phyloP scores from a whole-genome alignment of 2,329 filamentous ascomycete species.

The Juglanconis oblonga region DNA sequence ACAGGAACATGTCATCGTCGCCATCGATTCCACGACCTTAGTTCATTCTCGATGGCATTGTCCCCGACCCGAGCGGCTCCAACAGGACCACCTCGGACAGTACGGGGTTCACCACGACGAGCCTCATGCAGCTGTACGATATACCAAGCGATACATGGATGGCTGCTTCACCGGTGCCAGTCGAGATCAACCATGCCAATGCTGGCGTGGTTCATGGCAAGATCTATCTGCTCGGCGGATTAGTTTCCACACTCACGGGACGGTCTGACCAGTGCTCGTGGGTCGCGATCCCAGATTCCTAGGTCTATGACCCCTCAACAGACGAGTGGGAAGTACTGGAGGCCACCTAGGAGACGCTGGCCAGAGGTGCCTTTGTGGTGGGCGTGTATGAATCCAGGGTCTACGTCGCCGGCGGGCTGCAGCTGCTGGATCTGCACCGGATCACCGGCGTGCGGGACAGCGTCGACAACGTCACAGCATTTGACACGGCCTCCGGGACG shows the following conservation, averaged over 20 bases:
- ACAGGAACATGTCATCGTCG: conserved; percentile 27
- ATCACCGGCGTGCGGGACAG: conserved; percentile 22
- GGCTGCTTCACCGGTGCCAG: conserved; percentile 25
- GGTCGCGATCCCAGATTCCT: conserved; percentile 25
- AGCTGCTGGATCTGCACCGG: conserved; percentile 19
- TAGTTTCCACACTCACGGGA: conserved; percentile 16
- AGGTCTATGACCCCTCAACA: conserved; percentile 28
- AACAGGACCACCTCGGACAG: conserved; percentile 7
- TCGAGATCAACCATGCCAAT: conserved; percentile 35
- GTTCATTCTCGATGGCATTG: conserved; percentile 28
- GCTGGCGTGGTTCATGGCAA: conserved; percentile 32
- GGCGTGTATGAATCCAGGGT: conserved; percentile 29
- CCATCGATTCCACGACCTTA: conserved; percentile 22
- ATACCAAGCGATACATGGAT: conserved; percentile 29
- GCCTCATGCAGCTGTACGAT: conserved; percentile 30
- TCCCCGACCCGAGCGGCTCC: conserved; percentile 5
- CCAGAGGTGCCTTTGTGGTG: conserved; percentile 31
- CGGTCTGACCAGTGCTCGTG: conserved; percentile 24
- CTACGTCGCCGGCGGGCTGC: conserved; percentile 37
- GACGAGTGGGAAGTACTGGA: conserved; percentile 28
- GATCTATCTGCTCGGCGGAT: conserved; percentile 37
- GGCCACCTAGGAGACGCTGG: conserved; percentile 25
- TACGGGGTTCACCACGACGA: conserved; percentile 21
- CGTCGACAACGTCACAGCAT: conserved; percentile 29
- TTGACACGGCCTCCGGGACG: conserved; percentile 24